Percentiles rank a stretch among this genome's conserved stretches.
Conservation (phyloP, 495 filamentous ascomycete genomes). For the Aspergillus homomorphus region DNA sequence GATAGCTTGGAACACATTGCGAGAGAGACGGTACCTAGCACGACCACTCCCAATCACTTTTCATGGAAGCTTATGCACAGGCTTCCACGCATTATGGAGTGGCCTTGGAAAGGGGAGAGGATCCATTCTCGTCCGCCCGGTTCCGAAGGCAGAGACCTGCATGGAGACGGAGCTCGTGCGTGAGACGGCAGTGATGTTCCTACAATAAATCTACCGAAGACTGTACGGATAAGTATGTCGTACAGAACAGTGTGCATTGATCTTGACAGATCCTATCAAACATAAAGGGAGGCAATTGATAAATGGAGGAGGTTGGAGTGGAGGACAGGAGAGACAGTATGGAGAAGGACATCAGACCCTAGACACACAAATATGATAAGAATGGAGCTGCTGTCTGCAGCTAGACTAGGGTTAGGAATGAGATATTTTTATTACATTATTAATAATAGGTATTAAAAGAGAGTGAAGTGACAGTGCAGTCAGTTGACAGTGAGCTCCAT, state of each 20-base stretch:
- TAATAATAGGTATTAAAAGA: background rate
- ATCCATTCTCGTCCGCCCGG: background rate
- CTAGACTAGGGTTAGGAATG: background rate
- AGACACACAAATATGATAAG: background rate
- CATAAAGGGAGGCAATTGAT: background rate
- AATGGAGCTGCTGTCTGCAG: background rate
- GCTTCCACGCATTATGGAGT: background rate
- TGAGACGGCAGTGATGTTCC: background rate
- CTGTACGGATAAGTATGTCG: slow-evolving; percentile 10
- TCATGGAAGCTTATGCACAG: background rate
- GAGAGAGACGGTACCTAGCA: background rate
- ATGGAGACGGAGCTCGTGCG: background rate
- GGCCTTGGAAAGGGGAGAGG: background rate
- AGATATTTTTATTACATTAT: background rate
- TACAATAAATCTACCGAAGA: background rate
- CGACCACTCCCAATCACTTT: background rate
- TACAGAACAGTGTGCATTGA: background rate
- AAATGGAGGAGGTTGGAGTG: background rate
- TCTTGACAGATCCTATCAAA: slow-evolving; percentile 1
- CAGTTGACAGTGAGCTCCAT: too few species aligned
- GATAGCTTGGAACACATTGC: background rate
- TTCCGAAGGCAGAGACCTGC: background rate
- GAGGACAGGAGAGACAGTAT: background rate
- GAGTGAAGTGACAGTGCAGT: too few species aligned
- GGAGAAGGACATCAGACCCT: background rate